Conservation (phyloP, 805 yeast species). For the Yarrowia sp. region DNA sequence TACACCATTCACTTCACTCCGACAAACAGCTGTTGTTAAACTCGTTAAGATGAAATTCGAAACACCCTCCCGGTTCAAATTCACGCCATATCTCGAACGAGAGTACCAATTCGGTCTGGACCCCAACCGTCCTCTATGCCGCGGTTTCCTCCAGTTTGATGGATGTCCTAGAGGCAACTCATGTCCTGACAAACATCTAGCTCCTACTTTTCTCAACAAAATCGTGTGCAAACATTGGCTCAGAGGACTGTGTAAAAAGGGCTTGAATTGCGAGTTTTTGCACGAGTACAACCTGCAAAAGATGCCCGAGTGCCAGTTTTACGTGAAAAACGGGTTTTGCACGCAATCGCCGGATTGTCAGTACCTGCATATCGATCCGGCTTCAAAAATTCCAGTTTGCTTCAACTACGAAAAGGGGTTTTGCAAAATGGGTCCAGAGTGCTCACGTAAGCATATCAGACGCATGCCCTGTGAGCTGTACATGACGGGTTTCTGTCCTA, state of each 20-base stretch:
- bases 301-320: conserved; percentile 96
- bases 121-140: conserved; percentile 88
- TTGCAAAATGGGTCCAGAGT: conserved; percentile 87
- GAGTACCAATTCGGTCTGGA: conserved; percentile 81
- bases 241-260: conserved; percentile 93
- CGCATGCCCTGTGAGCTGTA: conserved; percentile 74
- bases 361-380: conserved; percentile 88
- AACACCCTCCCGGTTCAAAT: conserved; percentile 36
- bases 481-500: conserved; percentile 89
- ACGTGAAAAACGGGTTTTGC: conserved; percentile 65
- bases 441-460: conserved; percentile 76
- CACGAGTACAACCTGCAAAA: conserved; percentile 92
- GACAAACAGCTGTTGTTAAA: neutral
- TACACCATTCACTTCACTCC: too few species aligned
- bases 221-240: conserved; percentile 99
- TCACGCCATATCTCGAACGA: conserved; percentile 76
- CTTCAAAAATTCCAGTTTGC: conserved; percentile 84
- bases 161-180: conserved; percentile 82
- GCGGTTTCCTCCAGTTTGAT: conserved; percentile 57
- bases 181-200: conserved; percentile 84
- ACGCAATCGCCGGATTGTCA: conserved; percentile 93
- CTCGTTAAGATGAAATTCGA: conserved; percentile 1
- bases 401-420: conserved; percentile 80
- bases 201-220: conserved; percentile 62
- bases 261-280: conserved; percentile 91